These are phyloP conservation scores for Candida labiduridarum DNA, from an alignment of 1,139 yeast species.

Conservation along the genomic window DNA sequence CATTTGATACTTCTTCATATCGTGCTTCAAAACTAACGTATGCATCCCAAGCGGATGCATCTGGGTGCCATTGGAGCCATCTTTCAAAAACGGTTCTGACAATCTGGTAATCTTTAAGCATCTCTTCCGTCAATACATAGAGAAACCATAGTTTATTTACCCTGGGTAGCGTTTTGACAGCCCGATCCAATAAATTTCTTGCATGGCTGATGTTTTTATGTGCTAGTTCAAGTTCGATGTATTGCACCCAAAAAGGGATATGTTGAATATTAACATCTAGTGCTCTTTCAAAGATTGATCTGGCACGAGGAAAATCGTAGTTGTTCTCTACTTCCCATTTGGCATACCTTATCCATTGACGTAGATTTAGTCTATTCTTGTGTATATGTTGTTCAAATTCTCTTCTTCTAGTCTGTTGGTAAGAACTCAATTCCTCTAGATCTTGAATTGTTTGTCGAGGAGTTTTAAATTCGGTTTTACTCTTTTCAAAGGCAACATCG, in stretches of 20 bases:
- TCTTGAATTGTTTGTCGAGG: conserved; percentile 65
- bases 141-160: conserved; percentile 87
- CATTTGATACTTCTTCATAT: conserved; percentile 60
- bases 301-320: conserved; percentile 70
- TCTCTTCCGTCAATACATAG: conserved; percentile 81
- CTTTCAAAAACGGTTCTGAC: conserved; percentile 71
- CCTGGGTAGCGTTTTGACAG: conserved; percentile 71
- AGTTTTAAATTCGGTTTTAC: conserved; percentile 25
- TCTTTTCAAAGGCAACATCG: conserved; percentile 37
- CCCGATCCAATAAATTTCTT: conserved; percentile 79
- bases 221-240: conserved; percentile 76
- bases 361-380: conserved; percentile 75
- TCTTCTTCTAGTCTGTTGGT: conserved; percentile 72
- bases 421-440: conserved; percentile 75
- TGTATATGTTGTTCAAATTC: conserved; percentile 87
- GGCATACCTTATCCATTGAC: conserved; percentile 94
- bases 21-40: conserved; percentile 74
- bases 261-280: conserved; percentile 71
- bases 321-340: conserved; percentile 79
- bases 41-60: conserved; percentile 70
- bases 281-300: conserved; percentile 89
- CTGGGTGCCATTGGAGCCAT: conserved; percentile 82
- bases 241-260: conserved; percentile 85
- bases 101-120: conserved; percentile 62
- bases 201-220: conserved; percentile 84